phyloP scores from a whole-genome alignment of 208 protist species.

The Leptomonas seymouri region DNA sequence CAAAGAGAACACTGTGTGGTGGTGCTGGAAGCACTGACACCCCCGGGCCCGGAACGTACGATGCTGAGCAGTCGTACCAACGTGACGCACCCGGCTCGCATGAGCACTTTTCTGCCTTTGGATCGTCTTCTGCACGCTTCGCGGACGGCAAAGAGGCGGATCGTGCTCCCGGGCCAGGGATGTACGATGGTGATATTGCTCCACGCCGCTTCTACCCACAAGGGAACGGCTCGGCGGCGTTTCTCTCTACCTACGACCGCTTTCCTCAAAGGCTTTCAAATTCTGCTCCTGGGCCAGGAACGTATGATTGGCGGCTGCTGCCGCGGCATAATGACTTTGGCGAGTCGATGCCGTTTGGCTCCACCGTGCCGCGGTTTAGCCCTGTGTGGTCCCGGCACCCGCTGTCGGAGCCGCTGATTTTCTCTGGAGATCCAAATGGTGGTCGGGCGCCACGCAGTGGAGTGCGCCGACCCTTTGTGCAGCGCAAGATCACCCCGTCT shows the following conservation, averaged over 20 bases:
- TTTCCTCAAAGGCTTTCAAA: conserved; percentile 31
- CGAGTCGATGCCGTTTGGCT: conserved; percentile 63
- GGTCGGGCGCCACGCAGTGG: conserved; percentile 8
- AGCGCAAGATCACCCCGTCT: conserved; percentile 34
- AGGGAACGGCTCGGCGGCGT: conserved; percentile 44
- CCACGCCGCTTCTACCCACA: conserved; percentile 50
- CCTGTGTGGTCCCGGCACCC: conserved; percentile 25
- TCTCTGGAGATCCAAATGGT: conserved; percentile 22
- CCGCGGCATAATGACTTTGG: conserved; percentile 45
- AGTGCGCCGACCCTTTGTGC: conserved; percentile 34
- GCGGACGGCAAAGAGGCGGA: conserved; percentile 17
- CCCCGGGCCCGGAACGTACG: conserved; percentile 82
- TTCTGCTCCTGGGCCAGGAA: conserved; percentile 59
- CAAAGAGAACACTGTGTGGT: conserved; percentile 32
- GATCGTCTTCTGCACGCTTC: conserved; percentile 63
- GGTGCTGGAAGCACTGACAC: conserved; percentile 22
- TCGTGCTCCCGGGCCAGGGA: conserved; percentile 61
- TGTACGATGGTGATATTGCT: conserved; percentile 78
- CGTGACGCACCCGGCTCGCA: conserved; percentile 1
- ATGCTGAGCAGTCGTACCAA: conserved; percentile 23
- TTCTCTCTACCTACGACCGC: conserved; percentile 54
- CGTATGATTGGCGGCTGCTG: conserved; percentile 46
- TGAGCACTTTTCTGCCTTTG: conserved; percentile 68
- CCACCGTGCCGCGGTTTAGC: conserved; percentile 63
- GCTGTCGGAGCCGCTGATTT: conserved; percentile 14